A percentile compares a stretch with the other conserved stretches of the same genome.
Evolutionary conservation across 2,329 filamentous ascomycete genomes (phyloP).

Genomic region (Cercospora zeina): DNA sequence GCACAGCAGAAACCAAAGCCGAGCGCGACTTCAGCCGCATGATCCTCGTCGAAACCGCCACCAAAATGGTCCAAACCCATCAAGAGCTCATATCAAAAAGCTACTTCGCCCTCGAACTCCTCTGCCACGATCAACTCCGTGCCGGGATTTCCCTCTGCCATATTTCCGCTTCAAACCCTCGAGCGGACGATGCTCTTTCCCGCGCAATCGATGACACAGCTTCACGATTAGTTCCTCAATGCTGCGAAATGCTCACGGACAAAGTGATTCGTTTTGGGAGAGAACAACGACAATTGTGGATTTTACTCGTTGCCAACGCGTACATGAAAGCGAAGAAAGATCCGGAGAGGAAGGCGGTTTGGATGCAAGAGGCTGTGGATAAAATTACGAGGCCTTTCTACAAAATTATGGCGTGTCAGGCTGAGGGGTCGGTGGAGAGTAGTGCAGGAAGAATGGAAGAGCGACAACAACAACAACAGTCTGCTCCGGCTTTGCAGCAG

Average conservation of each 20-base stretch:
- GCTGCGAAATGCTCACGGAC: conserved; percentile 35
- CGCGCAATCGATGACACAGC: conserved; percentile 32
- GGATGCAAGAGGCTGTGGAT: conserved; percentile 40
- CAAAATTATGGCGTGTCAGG: conserved; percentile 40
- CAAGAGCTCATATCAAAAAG: conserved; percentile 30
- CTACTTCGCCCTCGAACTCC: conserved; percentile 33
- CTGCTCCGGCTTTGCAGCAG: conserved; percentile 7
- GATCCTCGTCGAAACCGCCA: conserved; percentile 35
- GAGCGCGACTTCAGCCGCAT: conserved; percentile 37
- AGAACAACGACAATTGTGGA: conserved; percentile 38
- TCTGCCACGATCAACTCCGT: conserved; percentile 36
- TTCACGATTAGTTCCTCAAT: conserved; percentile 30
- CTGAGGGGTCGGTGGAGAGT: conserved; percentile 22
- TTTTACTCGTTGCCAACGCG: conserved; percentile 35
- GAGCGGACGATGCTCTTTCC: conserved; percentile 29
- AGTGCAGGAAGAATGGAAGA: background rate
- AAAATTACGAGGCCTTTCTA: conserved; percentile 35
- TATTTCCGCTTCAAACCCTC: conserved; percentile 31
- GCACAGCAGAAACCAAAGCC: conserved; percentile 30
- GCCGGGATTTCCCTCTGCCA: conserved; percentile 36
- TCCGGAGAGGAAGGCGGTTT: conserved; percentile 27
- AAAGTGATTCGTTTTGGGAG: conserved; percentile 37
- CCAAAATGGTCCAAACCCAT: conserved; percentile 35
- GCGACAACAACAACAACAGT: no score
- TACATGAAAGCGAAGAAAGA: conserved; percentile 34